These are phyloP conservation scores for Cadophora luteo-olivacea DNA, from an alignment of 2,329 filamentous ascomycete genomes.

Conservation along the genomic window DNA sequence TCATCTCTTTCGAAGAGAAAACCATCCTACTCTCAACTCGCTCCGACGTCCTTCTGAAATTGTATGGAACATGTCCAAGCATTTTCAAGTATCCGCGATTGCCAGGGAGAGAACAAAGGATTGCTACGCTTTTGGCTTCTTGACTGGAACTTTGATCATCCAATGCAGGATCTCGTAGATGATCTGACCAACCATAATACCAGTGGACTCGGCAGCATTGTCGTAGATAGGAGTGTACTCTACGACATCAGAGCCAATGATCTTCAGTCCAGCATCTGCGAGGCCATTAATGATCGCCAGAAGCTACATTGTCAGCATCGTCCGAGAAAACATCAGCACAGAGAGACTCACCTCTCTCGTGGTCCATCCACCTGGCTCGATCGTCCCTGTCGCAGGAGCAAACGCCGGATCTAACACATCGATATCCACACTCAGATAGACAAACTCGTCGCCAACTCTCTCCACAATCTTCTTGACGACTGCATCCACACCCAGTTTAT, in stretches of 20 bases:
- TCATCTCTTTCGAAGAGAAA: too few relatives aligned
- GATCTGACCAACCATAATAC: constrained; percentile 40
- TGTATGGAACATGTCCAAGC: too few relatives aligned
- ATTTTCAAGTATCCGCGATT: too few relatives aligned
- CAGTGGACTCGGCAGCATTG: constrained; percentile 43
- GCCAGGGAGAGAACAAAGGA: too few relatives aligned
- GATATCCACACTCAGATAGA: constrained; percentile 44
- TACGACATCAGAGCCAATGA: constrained; percentile 44
- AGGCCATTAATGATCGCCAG: constrained; percentile 42
- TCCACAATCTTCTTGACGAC: constrained; percentile 40
- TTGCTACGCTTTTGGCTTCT: constrained; percentile 25
- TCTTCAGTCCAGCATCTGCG: constrained; percentile 41
- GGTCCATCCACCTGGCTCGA: constrained; percentile 45
- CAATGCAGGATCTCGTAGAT: constrained; percentile 43
- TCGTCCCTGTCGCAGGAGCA: constrained; percentile 44
- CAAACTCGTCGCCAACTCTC: constrained; percentile 40
- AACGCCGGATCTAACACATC: constrained; percentile 44
- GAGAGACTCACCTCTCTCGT: constrained; percentile 40
- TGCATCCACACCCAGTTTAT: constrained; percentile 39
- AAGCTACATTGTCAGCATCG: constrained; percentile 30
- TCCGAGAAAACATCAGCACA: background rate
- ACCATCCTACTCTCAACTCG: too few relatives aligned
- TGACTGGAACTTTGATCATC: constrained; percentile 42
- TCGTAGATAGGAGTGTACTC: constrained; percentile 45
- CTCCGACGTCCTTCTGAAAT: too few relatives aligned